These are phyloP conservation scores for Jasminum sambac DNA, from an alignment of 257 asterid species.

Conservation along the genomic window DNA sequence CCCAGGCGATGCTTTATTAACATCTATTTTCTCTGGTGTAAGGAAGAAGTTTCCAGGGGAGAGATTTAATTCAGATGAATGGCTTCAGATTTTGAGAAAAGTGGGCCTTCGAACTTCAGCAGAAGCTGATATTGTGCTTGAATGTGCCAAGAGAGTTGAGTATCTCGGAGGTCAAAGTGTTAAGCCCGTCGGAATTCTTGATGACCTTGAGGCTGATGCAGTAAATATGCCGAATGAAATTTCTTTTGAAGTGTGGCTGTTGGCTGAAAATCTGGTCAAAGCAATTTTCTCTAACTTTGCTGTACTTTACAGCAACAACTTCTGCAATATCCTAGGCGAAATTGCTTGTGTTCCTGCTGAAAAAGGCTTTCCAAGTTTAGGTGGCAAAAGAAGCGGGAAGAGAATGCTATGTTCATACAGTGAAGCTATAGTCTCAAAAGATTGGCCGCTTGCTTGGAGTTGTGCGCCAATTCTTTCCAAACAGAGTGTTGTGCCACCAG, in stretches of 20 bases:
- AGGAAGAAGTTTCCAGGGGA: constrained; percentile 85
- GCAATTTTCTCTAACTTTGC: constrained; percentile 81
- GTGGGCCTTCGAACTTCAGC: constrained; percentile 77
- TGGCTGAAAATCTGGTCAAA: constrained; percentile 85
- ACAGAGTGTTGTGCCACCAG: constrained; percentile 87
- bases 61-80: constrained; percentile 81
- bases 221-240: constrained; percentile 65
- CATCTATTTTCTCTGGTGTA: constrained; percentile 78
- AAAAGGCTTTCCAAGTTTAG: constrained; percentile 73
- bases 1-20: constrained; percentile 76
- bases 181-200: constrained; percentile 49
- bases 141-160: constrained; percentile 92
- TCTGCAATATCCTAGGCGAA: constrained; percentile 79
- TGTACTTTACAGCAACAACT: constrained; percentile 80
- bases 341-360: constrained; percentile 94
- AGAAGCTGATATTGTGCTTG: constrained; percentile 81
- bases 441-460: constrained; percentile 99
- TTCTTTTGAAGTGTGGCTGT: constrained; percentile 77
- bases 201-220: constrained; percentile 55
- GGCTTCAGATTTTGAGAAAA: constrained; percentile 84
- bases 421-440: constrained; percentile 77
- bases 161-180: constrained; percentile 76
- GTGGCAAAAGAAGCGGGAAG: constrained; percentile 70
- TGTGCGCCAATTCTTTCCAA: constrained; percentile 79
- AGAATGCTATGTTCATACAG: constrained; percentile 83